A percentile compares a stretch with the other conserved stretches of the same genome.
These are phyloP conservation scores for Cynara cardunculus DNA, from an alignment of 129 eudicot species.

Conservation along the genomic window DNA sequence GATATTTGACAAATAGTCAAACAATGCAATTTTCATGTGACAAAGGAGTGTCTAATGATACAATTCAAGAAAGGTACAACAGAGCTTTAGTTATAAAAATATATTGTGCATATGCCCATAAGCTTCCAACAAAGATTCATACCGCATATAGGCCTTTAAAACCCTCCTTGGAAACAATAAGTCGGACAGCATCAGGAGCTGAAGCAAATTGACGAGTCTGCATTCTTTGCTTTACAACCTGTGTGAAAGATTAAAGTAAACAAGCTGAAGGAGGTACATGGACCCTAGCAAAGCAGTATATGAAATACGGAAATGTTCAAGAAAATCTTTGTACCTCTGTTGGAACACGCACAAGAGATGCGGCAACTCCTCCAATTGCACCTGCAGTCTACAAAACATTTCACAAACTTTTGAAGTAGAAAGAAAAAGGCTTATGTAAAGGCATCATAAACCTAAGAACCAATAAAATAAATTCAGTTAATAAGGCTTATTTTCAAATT, in stretches of 20 bases:
- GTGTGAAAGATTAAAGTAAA: conserved; percentile 15
- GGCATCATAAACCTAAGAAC: neutral
- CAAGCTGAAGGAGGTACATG: neutral
- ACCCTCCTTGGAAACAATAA: conserved; percentile 77
- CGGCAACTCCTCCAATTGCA: conserved; percentile 91
- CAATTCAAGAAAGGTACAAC: neutral
- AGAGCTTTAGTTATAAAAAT: neutral
- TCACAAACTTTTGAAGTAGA: conserved; percentile 12
- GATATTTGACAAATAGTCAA: neutral
- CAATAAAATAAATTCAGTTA: neutral
- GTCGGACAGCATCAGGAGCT: conserved; percentile 79
- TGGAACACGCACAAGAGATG: conserved; percentile 95
- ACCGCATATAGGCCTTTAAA: conserved; percentile 95
- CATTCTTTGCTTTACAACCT: conserved; percentile 98
- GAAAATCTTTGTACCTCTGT: conserved; percentile 59
- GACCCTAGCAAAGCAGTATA: neutral
- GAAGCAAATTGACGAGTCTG: conserved; percentile 92
- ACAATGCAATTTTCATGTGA: neutral
- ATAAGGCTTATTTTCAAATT: neutral
- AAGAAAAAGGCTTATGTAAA: neutral
- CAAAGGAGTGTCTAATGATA: neutral
- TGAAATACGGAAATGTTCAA: neutral
- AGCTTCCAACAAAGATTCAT: conserved; percentile 24
- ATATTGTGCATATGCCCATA: neutral
- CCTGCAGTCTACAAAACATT: conserved; percentile 75